Conservation (phyloP, 768 basidiomycete genomes). For the Hirschioporus abietinus region DNA sequence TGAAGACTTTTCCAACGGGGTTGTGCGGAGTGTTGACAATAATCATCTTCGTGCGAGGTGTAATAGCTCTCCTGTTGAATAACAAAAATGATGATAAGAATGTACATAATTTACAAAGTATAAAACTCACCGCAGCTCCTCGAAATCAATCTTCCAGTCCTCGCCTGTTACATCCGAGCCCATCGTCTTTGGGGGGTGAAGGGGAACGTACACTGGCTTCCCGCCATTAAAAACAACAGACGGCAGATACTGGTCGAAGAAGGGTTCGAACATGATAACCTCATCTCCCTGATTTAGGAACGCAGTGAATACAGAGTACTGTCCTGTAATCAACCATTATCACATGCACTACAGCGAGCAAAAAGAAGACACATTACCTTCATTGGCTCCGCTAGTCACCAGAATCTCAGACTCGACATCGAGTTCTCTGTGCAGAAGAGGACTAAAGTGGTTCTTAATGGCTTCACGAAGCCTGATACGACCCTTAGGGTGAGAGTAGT, state of each 20-base stretch:
- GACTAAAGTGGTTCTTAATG: constrained; percentile 73
- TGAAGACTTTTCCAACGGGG: constrained; percentile 97
- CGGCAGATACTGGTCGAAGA: constrained; percentile 94
- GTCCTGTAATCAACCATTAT: constrained; percentile 44
- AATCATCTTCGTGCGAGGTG: constrained; percentile 88
- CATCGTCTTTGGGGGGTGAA: constrained; percentile 72
- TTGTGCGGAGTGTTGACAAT: constrained; percentile 97
- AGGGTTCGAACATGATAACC: constrained; percentile 98
- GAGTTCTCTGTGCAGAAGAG: constrained; percentile 63
- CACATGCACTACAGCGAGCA: not conserved
- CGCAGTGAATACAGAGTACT: constrained; percentile 90
- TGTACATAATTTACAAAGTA: no score
- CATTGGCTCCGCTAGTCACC: constrained; percentile 95
- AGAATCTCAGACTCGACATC: constrained; percentile 85
- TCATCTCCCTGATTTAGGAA: constrained; percentile 92
- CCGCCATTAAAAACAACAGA: constrained; percentile 94
- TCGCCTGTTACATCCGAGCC: constrained; percentile 47
- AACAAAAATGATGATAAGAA: not conserved
- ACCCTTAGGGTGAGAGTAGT: constrained; percentile 90
- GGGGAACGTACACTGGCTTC: constrained; percentile 87
- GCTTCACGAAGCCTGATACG: constrained; percentile 84
- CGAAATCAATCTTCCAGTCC: constrained; percentile 89
- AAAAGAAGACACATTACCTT: constrained; percentile 49
- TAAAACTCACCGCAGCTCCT: constrained; percentile 67
- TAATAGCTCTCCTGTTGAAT: constrained; percentile 62